Evolutionary conservation across 305 asterid genomes (phyloP).

Genomic region (Solanum hybrid): DNA sequence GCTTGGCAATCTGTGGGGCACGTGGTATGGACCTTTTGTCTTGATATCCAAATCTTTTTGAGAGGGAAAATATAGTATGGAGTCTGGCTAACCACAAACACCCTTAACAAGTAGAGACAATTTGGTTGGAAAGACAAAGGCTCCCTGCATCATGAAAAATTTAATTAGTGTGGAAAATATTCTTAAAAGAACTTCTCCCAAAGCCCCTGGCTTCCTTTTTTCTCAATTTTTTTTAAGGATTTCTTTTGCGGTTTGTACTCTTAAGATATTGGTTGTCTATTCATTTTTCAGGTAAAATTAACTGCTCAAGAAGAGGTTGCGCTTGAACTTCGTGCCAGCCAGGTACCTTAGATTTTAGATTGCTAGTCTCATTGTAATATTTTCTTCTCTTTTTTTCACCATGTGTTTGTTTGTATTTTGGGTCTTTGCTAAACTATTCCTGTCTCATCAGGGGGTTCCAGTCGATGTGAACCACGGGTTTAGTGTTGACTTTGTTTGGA

Average conservation of each 20-base stretch:
- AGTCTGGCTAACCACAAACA: background rate
- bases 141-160: background rate
- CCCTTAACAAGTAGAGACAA: background rate
- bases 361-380: background rate
- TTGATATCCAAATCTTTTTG: background rate
- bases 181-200: background rate
- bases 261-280: background rate
- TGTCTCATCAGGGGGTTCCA: slow-evolving; percentile 71
- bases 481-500: slow-evolving; percentile 98
- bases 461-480: slow-evolving; percentile 87
- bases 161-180: background rate
- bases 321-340: slow-evolving; percentile 97
- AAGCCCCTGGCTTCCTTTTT: background rate
- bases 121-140: background rate
- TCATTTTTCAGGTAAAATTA: slow-evolving; percentile 64
- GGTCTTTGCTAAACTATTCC: slow-evolving; percentile 13
- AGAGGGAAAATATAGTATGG: background rate
- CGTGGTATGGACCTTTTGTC: slow-evolving; percentile 55
- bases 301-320: slow-evolving; percentile 99
- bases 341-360: slow-evolving; percentile 33
- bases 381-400: background rate
- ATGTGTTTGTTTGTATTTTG: background rate
- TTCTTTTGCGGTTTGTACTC: background rate
- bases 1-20: slow-evolving; percentile 99
- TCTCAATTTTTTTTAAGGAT: background rate